Conservation (phyloP, 2,329 filamentous ascomycete genomes). For the Hypoxylon sp. region DNA sequence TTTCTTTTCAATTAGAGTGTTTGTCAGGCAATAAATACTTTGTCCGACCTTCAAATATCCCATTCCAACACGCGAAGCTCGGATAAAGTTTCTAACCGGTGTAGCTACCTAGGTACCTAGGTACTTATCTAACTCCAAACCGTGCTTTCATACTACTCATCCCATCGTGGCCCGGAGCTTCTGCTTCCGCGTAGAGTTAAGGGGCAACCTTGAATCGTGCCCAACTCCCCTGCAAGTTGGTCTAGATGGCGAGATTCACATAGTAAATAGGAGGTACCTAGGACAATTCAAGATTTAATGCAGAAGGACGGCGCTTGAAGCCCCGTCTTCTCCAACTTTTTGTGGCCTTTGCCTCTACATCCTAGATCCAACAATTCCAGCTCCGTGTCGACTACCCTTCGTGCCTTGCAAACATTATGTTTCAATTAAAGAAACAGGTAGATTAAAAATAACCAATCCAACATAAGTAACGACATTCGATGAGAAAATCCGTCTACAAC, state of each 20-base stretch:
- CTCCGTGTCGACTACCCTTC: not conserved
- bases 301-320: conserved; percentile 30
- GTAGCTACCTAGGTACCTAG: conserved; percentile 12
- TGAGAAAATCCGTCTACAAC: not conserved
- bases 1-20: not conserved
- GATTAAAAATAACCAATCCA: not conserved
- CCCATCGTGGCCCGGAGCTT: conserved; percentile 28
- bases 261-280: conserved; percentile 14
- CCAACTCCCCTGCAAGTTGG: conserved; percentile 18
- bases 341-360: conserved; percentile 10
- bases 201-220: conserved; percentile 16
- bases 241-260: conserved; percentile 2
- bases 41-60: not conserved
- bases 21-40: conserved; percentile 2
- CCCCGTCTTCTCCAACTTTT: conserved; percentile 37
- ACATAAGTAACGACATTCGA: not conserved
- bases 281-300: conserved; percentile 10
- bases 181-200: conserved; percentile 25
- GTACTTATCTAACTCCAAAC: conserved; percentile 24
- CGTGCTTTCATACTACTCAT: conserved; percentile 5
- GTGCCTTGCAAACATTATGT: not conserved
- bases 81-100: conserved; percentile 34
- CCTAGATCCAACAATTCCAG: not conserved
- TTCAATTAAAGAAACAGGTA: not conserved
- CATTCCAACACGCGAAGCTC: conserved; percentile 16